Evolutionary conservation across 2,329 filamentous ascomycete species (phyloP).

Genomic region (Penicillium expansum): DNA sequence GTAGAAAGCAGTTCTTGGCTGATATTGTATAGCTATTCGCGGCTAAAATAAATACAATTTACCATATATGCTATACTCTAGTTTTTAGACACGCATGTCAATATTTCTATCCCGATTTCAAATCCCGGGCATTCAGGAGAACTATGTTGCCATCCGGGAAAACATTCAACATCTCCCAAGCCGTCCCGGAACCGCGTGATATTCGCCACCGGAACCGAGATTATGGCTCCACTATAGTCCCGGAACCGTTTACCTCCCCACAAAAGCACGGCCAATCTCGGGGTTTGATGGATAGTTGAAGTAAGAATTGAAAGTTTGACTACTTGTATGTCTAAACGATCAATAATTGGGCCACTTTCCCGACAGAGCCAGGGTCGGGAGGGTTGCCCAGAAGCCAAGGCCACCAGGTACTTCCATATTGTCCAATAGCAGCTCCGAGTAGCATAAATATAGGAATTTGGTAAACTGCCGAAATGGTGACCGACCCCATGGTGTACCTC

Average conservation of each 20-base stretch:
- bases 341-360: not conserved
- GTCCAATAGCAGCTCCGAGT: not conserved
- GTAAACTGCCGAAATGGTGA: not conserved
- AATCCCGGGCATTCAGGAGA: not conserved
- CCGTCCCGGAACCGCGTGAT: not conserved
- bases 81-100: not conserved
- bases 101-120: not conserved
- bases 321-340: not conserved
- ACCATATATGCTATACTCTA: not conserved
- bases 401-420: not conserved
- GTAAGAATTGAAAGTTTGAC: not conserved
- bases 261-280: not conserved
- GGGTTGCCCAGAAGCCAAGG: not conserved
- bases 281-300: not conserved
- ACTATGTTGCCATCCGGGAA: not conserved
- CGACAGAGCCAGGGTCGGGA: not conserved
- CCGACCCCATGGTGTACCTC: not conserved
- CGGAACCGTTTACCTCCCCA: conserved; percentile 1
- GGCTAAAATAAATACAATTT: not conserved
- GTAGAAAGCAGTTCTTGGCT: too few relatives aligned
- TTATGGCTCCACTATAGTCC: not conserved
- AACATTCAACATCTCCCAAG: not conserved
- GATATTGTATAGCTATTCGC: too few relatives aligned
- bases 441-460: not conserved
- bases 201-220: conserved; percentile 10